A percentile compares a stretch with the other conserved stretches of the same genome.
Evolutionary conservation across 306 rosid species (phyloP).

Genomic region (Senna siamea): DNA sequence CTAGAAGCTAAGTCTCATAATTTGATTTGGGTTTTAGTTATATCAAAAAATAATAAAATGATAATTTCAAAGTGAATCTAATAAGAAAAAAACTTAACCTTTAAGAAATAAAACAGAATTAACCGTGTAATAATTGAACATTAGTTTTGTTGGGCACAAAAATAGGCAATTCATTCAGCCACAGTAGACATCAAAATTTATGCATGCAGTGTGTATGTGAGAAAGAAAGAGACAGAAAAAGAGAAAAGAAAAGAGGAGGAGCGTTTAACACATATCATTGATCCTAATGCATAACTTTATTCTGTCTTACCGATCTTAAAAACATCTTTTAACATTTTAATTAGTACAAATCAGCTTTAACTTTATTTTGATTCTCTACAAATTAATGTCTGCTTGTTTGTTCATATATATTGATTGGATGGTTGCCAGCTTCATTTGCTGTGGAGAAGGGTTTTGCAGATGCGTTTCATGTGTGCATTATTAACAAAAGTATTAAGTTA

Average conservation of each 20-base stretch:
- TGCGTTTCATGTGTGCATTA: constrained; percentile 46
- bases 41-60: no score
- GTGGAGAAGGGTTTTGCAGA: constrained; percentile 7
- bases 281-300: constrained; percentile 12
- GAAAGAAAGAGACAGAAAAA: neutral
- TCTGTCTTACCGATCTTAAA: neutral
- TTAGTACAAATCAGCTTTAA: constrained; percentile 16
- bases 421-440: constrained; percentile 41
- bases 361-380: constrained; percentile 14
- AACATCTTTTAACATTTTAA: neutral
- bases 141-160: neutral
- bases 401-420: constrained; percentile 24
- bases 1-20: no score
- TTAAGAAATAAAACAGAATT: neutral
- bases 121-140: neutral
- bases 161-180: neutral
- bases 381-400: constrained; percentile 15
- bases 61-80: neutral
- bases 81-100: neutral
- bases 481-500: no score
- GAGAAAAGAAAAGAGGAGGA: neutral
- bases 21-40: no score
- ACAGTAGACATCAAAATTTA: neutral
- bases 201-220: neutral
- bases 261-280: neutral